Evolutionary conservation across 106 monocot genomes (phyloP).

Genomic region (Allium sativum): DNA sequence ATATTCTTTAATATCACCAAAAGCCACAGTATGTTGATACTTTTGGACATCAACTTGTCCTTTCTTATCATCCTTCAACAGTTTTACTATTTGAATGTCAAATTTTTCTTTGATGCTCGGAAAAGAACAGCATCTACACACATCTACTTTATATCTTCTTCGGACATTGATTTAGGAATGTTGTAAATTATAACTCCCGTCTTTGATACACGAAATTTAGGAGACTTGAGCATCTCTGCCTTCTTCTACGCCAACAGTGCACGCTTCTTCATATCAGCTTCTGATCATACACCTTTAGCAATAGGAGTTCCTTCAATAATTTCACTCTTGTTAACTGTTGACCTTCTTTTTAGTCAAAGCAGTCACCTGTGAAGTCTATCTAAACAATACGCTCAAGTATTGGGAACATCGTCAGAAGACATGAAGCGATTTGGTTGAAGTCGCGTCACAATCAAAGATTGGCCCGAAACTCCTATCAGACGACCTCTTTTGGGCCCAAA

Average conservation of each 20-base stretch:
- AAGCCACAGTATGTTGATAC: constrained; percentile 79
- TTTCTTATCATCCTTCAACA: constrained; percentile 87
- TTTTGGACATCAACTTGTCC: constrained; percentile 29
- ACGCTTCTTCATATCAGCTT: constrained; percentile 82
- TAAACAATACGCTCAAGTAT: no score
- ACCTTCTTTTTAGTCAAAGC: no score
- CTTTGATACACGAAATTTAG: constrained; percentile 89
- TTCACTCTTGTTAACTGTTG: no score
- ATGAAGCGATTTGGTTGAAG: no score
- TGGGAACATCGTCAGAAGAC: no score
- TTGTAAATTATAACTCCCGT: constrained; percentile 90
- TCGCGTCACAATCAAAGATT: no score
- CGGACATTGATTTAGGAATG: constrained; percentile 78
- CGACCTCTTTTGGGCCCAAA: no score
- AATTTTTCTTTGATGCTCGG: constrained; percentile 85
- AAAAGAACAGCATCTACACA: constrained; percentile 73
- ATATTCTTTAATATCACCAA: constrained; percentile 94
- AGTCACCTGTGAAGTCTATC: no score
- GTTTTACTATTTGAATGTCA: constrained; percentile 79
- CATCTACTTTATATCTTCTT: constrained; percentile 64
- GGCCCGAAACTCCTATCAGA: no score
- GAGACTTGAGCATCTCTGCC: constrained; percentile 55
- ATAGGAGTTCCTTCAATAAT: constrained; percentile 66
- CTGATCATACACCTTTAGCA: constrained; percentile 92
- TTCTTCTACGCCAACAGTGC: constrained; percentile 63